Base-by-base conservation (phyloP, 805 yeast species). In the Starmerella gropengiesseri region DNA sequence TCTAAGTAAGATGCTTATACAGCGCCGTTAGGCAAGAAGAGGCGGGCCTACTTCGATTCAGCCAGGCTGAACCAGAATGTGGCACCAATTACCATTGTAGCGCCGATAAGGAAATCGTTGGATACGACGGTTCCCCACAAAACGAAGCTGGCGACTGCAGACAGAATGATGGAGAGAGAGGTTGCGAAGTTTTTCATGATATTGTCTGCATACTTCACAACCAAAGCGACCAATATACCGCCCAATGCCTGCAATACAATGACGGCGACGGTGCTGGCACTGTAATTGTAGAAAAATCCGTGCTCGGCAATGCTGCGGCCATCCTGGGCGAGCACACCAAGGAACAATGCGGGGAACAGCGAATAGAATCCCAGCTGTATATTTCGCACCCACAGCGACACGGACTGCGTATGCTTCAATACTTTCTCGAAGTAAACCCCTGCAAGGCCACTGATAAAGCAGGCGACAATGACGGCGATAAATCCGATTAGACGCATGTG, bases 341-440 rank as follows among this genome's bases (percentile, higher is more conserved):
- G 36, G 37, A 64, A 50, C 17, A 64, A 43, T 5, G 68, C 68
- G 3, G 69, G 69, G 45, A 65, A 50, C 21, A 65, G 46, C 3
- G 68, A 64, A 47, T 62, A 65, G 47, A 61, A 53, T 18, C 62
- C 56, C 30, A 65, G 58, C 51, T 65, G 69, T 22, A 65, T 58
- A 44, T 65, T 65, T 30, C 69, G 63, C 31, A 59, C 53, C 69
- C 69, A 65, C 17, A 65, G 54, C 25, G 64, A 54, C 17, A 59
- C 60, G 26, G 59, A 55, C 40, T 53, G 55, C 16, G 62, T 44
- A 30, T 64, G 65, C 50, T 65, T 65, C 40, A 65, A 58, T 22
- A 63, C 67, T 49, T 62, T 63, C 40, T 65, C 69, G 49, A 65
- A 63, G 55, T 65, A 65, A 31, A 65, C 66, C n/a, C 69, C 69